Percentiles rank a stretch among this genome's conserved stretches.
Evolutionary conservation across 2,329 filamentous ascomycete species (phyloP).

Genomic region (Xylaria sp.): DNA sequence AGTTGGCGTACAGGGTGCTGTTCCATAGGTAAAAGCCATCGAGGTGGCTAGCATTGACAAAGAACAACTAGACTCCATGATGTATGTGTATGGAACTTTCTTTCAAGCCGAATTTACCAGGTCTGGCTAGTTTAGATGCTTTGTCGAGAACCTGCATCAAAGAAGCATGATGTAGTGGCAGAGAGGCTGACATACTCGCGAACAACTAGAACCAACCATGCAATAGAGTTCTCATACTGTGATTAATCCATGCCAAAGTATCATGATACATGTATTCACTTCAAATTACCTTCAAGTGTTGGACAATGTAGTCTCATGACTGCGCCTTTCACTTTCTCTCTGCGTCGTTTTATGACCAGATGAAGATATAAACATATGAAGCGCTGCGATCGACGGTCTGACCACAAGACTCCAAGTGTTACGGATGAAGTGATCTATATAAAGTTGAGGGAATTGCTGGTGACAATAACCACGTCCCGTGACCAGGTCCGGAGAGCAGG

Average conservation of each 20-base stretch:
- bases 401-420: not conserved
- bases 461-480: constrained; percentile 21
- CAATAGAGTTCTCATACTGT: not conserved
- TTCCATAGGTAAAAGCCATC: not conserved
- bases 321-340: not conserved
- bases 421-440: not conserved
- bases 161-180: constrained; percentile 12
- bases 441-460: constrained; percentile 7
- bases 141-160: constrained; percentile 29
- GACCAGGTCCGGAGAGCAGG: constrained; percentile 1
- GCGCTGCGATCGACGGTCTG: not conserved
- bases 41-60: constrained; percentile 28
- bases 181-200: not conserved
- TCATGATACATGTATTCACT: not conserved
- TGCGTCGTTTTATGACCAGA: too few relatives aligned
- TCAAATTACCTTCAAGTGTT: not conserved
- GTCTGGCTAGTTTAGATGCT: not conserved
- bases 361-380: not conserved
- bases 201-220: not conserved
- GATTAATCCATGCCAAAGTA: not conserved
- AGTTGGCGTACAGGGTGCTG: not conserved
- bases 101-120: constrained; percentile 17
- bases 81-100: constrained; percentile 2
- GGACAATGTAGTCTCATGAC: not conserved
- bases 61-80: constrained; percentile 17